Evolutionary conservation across 169 alveolate species (phyloP), one percentile per base, ranked within the genome.

Genomic region (Blepharisma undulans): DNA sequence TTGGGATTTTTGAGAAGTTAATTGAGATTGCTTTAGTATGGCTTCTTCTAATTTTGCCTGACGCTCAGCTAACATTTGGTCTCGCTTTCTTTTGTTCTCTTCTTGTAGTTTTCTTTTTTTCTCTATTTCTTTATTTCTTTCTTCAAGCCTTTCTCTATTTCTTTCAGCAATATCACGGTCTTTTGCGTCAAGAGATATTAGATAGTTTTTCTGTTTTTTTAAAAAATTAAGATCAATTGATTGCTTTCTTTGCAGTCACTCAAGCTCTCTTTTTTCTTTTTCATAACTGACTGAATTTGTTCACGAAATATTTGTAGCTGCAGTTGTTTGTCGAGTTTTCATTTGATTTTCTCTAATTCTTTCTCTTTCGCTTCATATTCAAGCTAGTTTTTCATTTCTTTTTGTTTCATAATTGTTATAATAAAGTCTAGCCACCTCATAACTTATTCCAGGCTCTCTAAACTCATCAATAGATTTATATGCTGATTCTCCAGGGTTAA

Each of bases 141-240:
- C 71, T 61, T 92, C 34, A 77, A 92, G 96, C 80, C 33, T 59
- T 87, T 92, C 77, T 71, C 94, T 88, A 79, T 81, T 88, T 34
- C 76, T 88, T 79, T 95, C 95, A 29, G 84, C 8, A 29, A 93
- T 94, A 80, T 94, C 94, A 27, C 94, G 96, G 88, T 95, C 94
- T 74, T 88, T 84, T 48, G 89, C 59, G 76, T 95, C 89, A 12
- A 94, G 92, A 80, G 91, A 89, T 79, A 93, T 76, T 89, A 93
- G 36, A 72, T 94, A 90, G 29, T 92, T 59, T 84, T 95, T 96
- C 30, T 92, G 92, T 76, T 94, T 96, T 36, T 94, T 80, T 95
- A 95, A 92, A 32, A 89, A 71, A 79, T 95, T 93, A 27, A 94
- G 91, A 33, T 95, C 97, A 85, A 93, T 88, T 78, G 93, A 36